Evolutionary conservation across 176 grass and related monocot species (phyloP).

Genomic region (Cymbopogon citratus): DNA sequence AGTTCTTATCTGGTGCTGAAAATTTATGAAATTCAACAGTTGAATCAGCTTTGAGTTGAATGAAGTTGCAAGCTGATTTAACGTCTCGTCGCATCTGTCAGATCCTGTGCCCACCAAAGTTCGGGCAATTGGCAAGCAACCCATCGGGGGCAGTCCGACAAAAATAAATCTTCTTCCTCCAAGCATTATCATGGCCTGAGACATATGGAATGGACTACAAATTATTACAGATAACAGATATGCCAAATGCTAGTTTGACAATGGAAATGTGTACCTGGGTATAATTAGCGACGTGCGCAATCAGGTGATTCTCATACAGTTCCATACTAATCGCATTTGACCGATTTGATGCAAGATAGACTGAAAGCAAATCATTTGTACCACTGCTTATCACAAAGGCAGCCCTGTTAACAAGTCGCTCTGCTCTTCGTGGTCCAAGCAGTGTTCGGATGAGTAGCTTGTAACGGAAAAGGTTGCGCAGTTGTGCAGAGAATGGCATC

Average conservation of each 20-base stretch:
- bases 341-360: constrained; percentile 32
- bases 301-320: constrained; percentile 47
- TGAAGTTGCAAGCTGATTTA: constrained; percentile 50
- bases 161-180: constrained; percentile 58
- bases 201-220: not conserved
- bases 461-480: constrained; percentile 51
- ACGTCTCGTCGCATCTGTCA: constrained; percentile 36
- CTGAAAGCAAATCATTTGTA: constrained; percentile 46
- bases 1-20: constrained; percentile 18
- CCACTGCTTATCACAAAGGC: constrained; percentile 56
- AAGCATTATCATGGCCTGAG: constrained; percentile 51
- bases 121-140: constrained; percentile 51
- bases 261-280: constrained; percentile 36
- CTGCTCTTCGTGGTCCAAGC: constrained; percentile 42
- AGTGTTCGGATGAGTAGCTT: constrained; percentile 36
- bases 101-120: constrained; percentile 39
- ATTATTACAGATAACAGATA: not conserved
- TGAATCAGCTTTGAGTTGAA: constrained; percentile 56
- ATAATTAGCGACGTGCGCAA: constrained; percentile 41
- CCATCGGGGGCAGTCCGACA: constrained; percentile 50
- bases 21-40: constrained; percentile 27
- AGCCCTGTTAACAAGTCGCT: constrained; percentile 48
- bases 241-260: not conserved
- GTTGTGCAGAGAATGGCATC: constrained; percentile 41
- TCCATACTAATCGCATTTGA: constrained; percentile 17